A percentile compares a stretch with the other conserved stretches of the same genome.
Conservation (phyloP, 352 stramenopile genomes). For the Phytopythium helicoides region DNA sequence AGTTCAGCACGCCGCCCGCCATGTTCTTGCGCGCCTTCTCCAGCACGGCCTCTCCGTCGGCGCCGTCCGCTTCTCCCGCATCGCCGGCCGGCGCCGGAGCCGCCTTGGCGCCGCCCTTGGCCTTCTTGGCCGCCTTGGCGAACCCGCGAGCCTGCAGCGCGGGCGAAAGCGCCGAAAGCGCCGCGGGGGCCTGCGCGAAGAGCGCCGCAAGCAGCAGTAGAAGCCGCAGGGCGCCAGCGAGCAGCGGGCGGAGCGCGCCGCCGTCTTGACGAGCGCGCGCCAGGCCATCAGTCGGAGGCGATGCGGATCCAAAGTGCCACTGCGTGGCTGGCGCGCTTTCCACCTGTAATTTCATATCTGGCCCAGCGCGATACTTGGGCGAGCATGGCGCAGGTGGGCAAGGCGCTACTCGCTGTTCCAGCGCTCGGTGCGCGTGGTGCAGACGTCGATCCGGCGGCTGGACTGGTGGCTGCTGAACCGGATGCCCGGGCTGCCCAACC, state of each 20-base stretch:
- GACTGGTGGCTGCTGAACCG: constrained; percentile 51
- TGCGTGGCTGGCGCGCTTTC: too few species aligned
- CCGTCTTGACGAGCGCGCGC: constrained; percentile 16
- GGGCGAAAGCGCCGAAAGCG: constrained; percentile 5
- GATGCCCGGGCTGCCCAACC: constrained; percentile 71
- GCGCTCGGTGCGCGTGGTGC: constrained; percentile 58
- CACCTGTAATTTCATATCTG: too few species aligned
- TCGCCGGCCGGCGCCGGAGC: constrained; percentile 5
- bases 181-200: too few species aligned
- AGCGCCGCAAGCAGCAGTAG: constrained; percentile 3
- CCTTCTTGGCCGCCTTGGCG: constrained; percentile 66
- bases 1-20: constrained; percentile 71
- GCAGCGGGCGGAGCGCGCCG: constrained; percentile 18
- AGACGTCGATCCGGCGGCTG: constrained; percentile 53
- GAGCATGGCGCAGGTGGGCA: too few species aligned
- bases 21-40: constrained; percentile 80
- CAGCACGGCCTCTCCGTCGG: constrained; percentile 36
- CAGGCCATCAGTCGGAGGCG: constrained; percentile 29
- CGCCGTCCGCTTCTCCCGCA: too few species aligned
- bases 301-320: too few species aligned
- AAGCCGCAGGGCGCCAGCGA: constrained; percentile 9
- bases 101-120: constrained; percentile 22
- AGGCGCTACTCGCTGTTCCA: constrained; percentile 74
- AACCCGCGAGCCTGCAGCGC: constrained; percentile 61
- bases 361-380: too few species aligned